Percentiles rank a stretch among this genome's conserved stretches.
phyloP scores from a whole-genome alignment of 1,284 basidiomycete species.

The Mycosarcoma mackinlayi region DNA sequence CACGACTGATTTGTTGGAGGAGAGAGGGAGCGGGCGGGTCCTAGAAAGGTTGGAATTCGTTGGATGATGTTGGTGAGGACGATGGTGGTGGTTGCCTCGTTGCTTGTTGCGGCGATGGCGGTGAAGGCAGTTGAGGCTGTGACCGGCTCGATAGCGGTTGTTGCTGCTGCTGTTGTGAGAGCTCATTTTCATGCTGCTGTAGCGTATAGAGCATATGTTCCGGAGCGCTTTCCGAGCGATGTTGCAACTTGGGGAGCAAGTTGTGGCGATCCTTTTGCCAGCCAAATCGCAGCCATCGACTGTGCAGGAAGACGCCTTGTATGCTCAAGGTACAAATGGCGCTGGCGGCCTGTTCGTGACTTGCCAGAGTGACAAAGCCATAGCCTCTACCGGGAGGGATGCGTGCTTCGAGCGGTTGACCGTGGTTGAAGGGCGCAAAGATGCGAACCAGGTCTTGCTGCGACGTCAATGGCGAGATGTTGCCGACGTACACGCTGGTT shows the following conservation, averaged over 20 bases:
- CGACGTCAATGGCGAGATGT: conserved; percentile 93
- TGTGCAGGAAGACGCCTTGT: conserved; percentile 93
- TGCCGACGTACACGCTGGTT: conserved; percentile 96
- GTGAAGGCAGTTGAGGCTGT: neutral
- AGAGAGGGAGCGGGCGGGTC: neutral
- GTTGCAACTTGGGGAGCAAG: neutral
- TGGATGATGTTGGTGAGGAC: conserved; percentile 6
- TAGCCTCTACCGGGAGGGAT: conserved; percentile 86
- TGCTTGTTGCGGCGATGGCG: neutral
- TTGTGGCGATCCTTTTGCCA: conserved; percentile 86
- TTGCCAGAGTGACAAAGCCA: conserved; percentile 97
- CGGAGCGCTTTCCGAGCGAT: conserved; percentile 17
- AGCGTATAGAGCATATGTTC: conserved; percentile 10
- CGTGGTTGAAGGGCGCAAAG: conserved; percentile 85
- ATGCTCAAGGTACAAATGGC: conserved; percentile 85
- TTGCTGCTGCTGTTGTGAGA: neutral
- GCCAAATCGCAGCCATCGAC: conserved; percentile 93
- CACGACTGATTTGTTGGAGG: neutral
- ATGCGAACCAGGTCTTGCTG: conserved; percentile 94
- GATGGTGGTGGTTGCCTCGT: neutral
- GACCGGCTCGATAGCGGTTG: neutral
- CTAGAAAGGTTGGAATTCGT: conserved; percentile 24
- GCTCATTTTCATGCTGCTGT: neutral
- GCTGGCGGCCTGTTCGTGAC: conserved; percentile 95
- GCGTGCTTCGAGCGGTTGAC: conserved; percentile 95